These are phyloP conservation scores for Cyclotella atomus DNA, from an alignment of 108 stramenopile species.

Conservation along the genomic window DNA sequence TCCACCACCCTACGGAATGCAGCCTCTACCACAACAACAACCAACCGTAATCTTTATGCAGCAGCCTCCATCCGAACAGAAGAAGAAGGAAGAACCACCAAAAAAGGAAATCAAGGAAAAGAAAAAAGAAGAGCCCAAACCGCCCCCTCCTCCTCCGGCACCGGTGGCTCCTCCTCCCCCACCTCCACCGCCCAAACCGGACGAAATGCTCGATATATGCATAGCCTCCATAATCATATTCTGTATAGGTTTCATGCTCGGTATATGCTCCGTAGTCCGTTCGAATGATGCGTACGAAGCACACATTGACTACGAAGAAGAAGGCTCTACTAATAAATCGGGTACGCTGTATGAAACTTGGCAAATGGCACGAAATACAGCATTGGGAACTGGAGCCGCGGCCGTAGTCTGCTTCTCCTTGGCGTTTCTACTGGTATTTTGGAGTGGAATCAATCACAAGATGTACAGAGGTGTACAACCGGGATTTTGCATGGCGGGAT, in stretches of 20 bases:
- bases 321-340: neutral
- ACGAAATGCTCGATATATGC: conserved; percentile 6
- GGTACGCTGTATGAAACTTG: neutral
- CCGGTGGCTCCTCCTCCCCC: conserved; percentile 28
- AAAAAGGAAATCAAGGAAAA: neutral
- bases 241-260: conserved; percentile 8
- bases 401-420: conserved; percentile 22
- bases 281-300: conserved; percentile 8
- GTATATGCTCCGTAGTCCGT: neutral
- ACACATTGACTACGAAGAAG: conserved; percentile 8
- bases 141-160: neutral
- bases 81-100: neutral
- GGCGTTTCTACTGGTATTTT: conserved; percentile 22
- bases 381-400: conserved; percentile 26
- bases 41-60: conserved; percentile 6
- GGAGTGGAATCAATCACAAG: conserved; percentile 27
- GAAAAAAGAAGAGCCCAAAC: neutral
- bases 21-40: neutral
- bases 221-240: conserved; percentile 19
- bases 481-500: conserved; percentile 25
- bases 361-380: conserved; percentile 21
- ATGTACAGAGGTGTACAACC: neutral
- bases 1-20: conserved; percentile 5
- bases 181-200: neutral
- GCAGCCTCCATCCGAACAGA: neutral